A percentile compares a stretch with the other conserved stretches of the same genome.
phyloP scores from a whole-genome alignment of 169 alveolate species.

The Eimeria zaria region DNA sequence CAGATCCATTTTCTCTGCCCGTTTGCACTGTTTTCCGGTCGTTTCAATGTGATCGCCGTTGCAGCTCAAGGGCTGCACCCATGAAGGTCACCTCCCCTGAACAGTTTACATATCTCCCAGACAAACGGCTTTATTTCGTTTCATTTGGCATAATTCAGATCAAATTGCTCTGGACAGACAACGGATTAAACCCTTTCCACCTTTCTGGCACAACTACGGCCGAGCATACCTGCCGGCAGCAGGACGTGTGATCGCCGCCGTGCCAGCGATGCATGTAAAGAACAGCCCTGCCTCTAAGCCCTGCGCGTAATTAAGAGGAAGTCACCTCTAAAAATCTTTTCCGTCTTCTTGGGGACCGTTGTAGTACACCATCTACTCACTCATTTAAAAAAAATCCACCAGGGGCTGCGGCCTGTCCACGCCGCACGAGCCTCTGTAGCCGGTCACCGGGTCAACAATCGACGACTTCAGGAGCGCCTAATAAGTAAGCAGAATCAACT shows the following conservation, averaged over 20 bases:
- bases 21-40: not conserved
- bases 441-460: slow-evolving; percentile 26
- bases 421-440: slow-evolving; percentile 52
- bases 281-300: not conserved
- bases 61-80: slow-evolving; percentile 34
- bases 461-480: not conserved
- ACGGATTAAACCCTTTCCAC: not conserved
- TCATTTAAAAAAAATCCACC: not conserved
- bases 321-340: not conserved
- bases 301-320: not conserved
- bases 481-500: not conserved
- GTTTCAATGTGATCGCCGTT: not conserved
- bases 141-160: not conserved
- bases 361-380: not conserved
- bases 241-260: not conserved
- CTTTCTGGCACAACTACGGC: not conserved
- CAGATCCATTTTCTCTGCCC: slow-evolving; percentile 9
- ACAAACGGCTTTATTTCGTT: not conserved
- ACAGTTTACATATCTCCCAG: not conserved
- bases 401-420: slow-evolving; percentile 61
- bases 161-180: no score
- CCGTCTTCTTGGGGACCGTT: not conserved
- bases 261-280: not conserved
- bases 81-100: slow-evolving; percentile 52
- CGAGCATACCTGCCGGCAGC: slow-evolving; percentile 16